Evolutionary conservation across 331 rosid species (phyloP), one percentile per base, ranked within the genome.

Genomic region (Rosa hybrid): DNA sequence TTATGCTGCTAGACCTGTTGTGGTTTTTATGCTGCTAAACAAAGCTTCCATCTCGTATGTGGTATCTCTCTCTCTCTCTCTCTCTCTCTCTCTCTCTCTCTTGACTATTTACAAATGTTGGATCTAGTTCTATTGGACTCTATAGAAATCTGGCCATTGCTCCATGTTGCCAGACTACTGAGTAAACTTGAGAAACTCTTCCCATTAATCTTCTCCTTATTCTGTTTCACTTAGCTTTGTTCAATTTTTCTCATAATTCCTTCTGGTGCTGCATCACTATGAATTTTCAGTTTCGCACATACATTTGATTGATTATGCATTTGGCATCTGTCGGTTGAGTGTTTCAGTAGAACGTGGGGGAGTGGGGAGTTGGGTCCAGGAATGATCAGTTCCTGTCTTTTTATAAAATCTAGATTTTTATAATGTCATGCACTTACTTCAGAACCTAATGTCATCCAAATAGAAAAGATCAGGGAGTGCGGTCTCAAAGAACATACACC

Each of bases 251-350:
- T 64, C 17, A 13, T 12, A 12, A 27, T 30, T 64, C 44, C 11
- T 20, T 20, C 20, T 5, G n/a, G 20, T 30, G 44, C 44, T 64
- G 30, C n/a, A 30, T 27, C 10, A 14, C n/a, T 64, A 64, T 1
- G 21, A 21, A 64, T 13, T 27, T 4, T 64, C 42, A 23, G 8
- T 27, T 27, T 27, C n/a, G n/a, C n/a, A n/a, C 72, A 59, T 64
- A 68, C 20, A 38, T 44, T 38, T 81, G 20, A 12, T 69, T 80
- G 45, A 23, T 56, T 21, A 38, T 56, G 50, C 44, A 6, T 41
- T 80, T 63, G 74, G 53, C 87, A 94, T 72, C 74, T 87, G 46
- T 94, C 97, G 98, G 86, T 92, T 56, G 21, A 56, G 25, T 68
- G 25, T 63, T 69, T 30, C 60, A 14, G 72, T 81, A 17, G 53